These are phyloP conservation scores for Pontederia paniculata DNA, from an alignment of 176 grass and related monocot genomes.

Conservation along the genomic window DNA sequence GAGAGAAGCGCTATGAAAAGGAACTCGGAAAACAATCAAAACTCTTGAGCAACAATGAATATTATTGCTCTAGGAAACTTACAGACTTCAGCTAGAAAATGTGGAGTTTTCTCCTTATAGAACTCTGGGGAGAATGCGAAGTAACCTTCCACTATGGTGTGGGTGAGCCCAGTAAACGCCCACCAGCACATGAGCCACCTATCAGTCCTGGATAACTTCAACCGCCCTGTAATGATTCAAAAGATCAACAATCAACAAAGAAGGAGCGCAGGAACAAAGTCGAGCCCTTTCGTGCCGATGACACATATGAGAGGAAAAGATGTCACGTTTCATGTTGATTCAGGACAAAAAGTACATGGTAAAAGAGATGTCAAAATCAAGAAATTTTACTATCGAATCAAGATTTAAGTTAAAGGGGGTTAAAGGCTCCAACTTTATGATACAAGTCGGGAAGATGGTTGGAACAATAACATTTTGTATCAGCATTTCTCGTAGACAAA, in stretches of 20 bases:
- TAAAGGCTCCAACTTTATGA: too few relatives aligned
- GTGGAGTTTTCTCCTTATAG: constrained; percentile 46
- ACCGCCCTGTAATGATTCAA: constrained; percentile 29
- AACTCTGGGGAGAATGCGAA: constrained; percentile 65
- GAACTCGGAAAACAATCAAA: too few relatives aligned
- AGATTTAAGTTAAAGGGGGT: too few relatives aligned
- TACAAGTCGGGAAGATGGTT: too few relatives aligned
- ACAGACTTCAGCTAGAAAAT: constrained; percentile 84
- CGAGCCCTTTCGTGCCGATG: too few relatives aligned
- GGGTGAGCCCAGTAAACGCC: constrained; percentile 79
- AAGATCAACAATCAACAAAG: background rate
- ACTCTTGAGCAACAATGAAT: background rate
- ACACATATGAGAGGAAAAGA: background rate
- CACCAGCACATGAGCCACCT: constrained; percentile 90
- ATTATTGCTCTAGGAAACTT: constrained; percentile 14
- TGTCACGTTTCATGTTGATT: too few relatives aligned
- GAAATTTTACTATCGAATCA: too few relatives aligned
- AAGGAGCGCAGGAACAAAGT: background rate
- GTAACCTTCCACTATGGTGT: constrained; percentile 66
- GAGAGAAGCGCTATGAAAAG: too few relatives aligned
- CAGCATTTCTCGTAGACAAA: too few relatives aligned
- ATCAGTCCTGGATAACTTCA: constrained; percentile 44
- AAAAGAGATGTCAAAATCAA: too few relatives aligned
- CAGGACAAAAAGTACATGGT: too few relatives aligned
- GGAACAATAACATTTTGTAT: too few relatives aligned